A percentile compares a stretch with the other conserved stretches of the same genome.
Conservation (phyloP, 202 grass and related monocot genomes). For the Setaria viridis region DNA sequence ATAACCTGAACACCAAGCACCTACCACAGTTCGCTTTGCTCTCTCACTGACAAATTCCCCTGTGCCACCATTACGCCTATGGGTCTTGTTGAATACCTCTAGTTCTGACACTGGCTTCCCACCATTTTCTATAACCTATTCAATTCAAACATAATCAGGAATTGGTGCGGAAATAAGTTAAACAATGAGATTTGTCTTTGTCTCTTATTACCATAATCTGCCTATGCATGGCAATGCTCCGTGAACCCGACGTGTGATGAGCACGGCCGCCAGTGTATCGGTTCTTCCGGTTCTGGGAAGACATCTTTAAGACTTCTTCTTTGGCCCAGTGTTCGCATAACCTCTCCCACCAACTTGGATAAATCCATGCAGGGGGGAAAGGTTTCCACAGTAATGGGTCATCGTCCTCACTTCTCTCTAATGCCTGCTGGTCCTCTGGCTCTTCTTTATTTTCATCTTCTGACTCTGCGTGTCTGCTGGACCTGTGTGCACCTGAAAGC, state of each 20-base stretch:
- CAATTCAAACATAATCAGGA: conserved; percentile 28
- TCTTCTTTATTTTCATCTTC: conserved; percentile 37
- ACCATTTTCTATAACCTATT: conserved; percentile 52
- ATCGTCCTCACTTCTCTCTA: conserved; percentile 10
- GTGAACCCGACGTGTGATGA: conserved; percentile 50
- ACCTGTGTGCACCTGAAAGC: not conserved
- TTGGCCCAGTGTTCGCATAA: conserved; percentile 53
- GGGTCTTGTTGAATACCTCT: conserved; percentile 55
- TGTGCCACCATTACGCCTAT: conserved; percentile 38
- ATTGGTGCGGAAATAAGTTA: conserved; percentile 12
- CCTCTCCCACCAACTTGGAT: conserved; percentile 48
- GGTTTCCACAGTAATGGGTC: conserved; percentile 49
- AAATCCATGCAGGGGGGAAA: conserved; percentile 51
- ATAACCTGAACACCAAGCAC: conserved; percentile 3
- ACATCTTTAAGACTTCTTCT: conserved; percentile 47
- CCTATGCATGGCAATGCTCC: conserved; percentile 51
- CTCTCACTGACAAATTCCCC: conserved; percentile 49
- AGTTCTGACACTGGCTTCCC: conserved; percentile 48
- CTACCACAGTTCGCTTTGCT: conserved; percentile 53
- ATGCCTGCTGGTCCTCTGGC: conserved; percentile 24
- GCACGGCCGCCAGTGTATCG: conserved; percentile 42
- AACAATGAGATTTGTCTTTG: conserved; percentile 10
- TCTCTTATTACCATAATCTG: conserved; percentile 44
- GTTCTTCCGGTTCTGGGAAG: conserved; percentile 50
- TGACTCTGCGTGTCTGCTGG: conserved; percentile 10